Conservation (phyloP, 116 monocot species). For the Dioscorea cayenensis region DNA sequence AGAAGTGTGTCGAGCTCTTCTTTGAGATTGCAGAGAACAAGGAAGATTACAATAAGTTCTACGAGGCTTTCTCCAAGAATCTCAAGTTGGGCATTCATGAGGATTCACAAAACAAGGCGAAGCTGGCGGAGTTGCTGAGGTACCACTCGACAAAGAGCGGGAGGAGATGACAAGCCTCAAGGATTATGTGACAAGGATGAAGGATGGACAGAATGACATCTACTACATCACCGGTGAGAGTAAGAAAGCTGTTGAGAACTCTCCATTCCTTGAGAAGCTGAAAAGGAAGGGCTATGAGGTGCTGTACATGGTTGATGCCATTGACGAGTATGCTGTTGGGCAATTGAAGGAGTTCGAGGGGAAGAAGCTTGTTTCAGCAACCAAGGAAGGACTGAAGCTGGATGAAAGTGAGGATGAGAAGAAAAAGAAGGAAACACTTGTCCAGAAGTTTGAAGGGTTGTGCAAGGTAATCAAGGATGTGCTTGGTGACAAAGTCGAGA, state of each 20-base stretch:
- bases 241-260: slow-evolving; percentile 17
- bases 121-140: slow-evolving; percentile 11
- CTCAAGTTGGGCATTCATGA: slow-evolving; percentile 55
- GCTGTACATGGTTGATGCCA: slow-evolving; percentile 13
- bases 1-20: slow-evolving; percentile 46
- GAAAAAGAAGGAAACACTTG: slow-evolving; percentile 8
- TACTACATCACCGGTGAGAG: slow-evolving; percentile 18
- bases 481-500: slow-evolving; percentile 10
- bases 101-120: slow-evolving; percentile 30
- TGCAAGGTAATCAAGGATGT: slow-evolving; percentile 17
- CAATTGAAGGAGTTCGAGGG: slow-evolving; percentile 15
- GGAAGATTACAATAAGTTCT: slow-evolving; percentile 48
- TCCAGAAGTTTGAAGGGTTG: slow-evolving; percentile 10
- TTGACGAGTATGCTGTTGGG: slow-evolving; percentile 14
- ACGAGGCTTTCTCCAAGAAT: slow-evolving; percentile 54
- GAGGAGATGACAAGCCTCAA: slow-evolving; percentile 17
- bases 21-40: slow-evolving; percentile 55
- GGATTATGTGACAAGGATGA: slow-evolving; percentile 13
- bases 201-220: slow-evolving; percentile 15
- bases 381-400: slow-evolving; percentile 12
- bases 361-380: slow-evolving; percentile 14
- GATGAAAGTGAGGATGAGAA: slow-evolving; percentile 17
- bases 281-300: slow-evolving; percentile 14
- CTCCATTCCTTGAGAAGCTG: slow-evolving; percentile 16
- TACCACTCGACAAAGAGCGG: slow-evolving; percentile 13